A percentile compares a stretch with the other conserved stretches of the same genome.
These are phyloP conservation scores for Erythrobasidium yunnanense DNA, from an alignment of 768 basidiomycete species.

Conservation along the genomic window DNA sequence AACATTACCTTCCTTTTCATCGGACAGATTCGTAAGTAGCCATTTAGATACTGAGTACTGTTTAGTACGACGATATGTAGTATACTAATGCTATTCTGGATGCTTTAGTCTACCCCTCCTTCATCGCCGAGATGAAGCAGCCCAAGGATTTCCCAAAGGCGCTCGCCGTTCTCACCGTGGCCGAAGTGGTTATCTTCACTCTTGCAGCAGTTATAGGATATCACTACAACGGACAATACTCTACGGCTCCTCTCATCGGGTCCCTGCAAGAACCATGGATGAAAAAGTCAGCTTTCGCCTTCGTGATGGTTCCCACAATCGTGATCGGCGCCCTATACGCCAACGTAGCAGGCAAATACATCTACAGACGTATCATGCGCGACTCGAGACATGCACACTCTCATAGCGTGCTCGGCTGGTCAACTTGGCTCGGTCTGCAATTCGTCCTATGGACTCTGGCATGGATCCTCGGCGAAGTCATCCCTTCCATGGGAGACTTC, in stretches of 20 bases:
- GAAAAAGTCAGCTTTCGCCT: slow-evolving; percentile 30
- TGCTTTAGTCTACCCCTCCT: slow-evolving; percentile 30
- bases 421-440: slow-evolving; percentile 22
- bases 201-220: slow-evolving; percentile 23
- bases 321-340: slow-evolving; percentile 31
- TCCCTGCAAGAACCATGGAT: slow-evolving; percentile 12
- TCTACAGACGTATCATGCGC: slow-evolving; percentile 30
- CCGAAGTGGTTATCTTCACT: slow-evolving; percentile 30
- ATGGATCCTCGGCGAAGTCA: slow-evolving; percentile 11
- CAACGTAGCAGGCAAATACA: slow-evolving; percentile 30
- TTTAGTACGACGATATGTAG: too few species aligned
- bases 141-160: slow-evolving; percentile 36
- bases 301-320: slow-evolving; percentile 27
- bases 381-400: slow-evolving; percentile 26
- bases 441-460: slow-evolving; percentile 27
- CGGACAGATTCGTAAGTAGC: slow-evolving; percentile 28
- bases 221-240: slow-evolving; percentile 30
- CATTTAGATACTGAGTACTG: too few species aligned
- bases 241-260: slow-evolving; percentile 30
- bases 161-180: slow-evolving; percentile 19
- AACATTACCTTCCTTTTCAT: slow-evolving; percentile 32
- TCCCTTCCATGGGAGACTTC: slow-evolving; percentile 29
- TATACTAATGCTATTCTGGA: too few species aligned
- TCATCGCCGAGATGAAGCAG: slow-evolving; percentile 34
- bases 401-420: slow-evolving; percentile 31